These are phyloP conservation scores for Rhododendron griersonianum DNA, from an alignment of 148 eudicot genomes.

Conservation along the genomic window DNA sequence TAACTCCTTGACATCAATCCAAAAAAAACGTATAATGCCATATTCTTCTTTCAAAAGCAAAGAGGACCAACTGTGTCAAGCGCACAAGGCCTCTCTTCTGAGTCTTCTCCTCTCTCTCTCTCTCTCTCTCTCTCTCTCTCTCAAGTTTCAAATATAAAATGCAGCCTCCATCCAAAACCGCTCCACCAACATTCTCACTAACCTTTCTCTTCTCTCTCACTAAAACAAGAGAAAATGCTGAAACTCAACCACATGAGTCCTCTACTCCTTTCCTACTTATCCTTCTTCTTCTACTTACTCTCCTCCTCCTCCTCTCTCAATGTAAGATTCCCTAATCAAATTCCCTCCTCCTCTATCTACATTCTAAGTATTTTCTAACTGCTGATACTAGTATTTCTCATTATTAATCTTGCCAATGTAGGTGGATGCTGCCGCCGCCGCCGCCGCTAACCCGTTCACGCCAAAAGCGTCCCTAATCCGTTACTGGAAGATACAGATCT, in stretches of 20 bases:
- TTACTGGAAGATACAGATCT: slow-evolving; percentile 60
- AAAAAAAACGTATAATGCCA: not conserved
- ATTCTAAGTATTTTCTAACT: not conserved
- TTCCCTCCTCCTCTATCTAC: not conserved
- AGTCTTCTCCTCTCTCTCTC: not conserved
- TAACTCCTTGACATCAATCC: no score
- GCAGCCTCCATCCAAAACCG: slow-evolving; percentile 21
- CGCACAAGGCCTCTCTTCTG: not conserved
- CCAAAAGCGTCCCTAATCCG: slow-evolving; percentile 37
- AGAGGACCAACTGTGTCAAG: not conserved
- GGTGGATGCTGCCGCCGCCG: slow-evolving; percentile 6
- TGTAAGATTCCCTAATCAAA: not conserved
- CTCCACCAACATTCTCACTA: slow-evolving; percentile 42
- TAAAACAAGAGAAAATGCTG: not conserved
- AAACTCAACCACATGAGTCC: slow-evolving; percentile 21
- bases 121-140: not conserved
- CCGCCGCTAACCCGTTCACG: slow-evolving; percentile 33
- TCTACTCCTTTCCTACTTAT: not conserved
- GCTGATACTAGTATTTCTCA: not conserved
- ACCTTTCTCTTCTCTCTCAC: slow-evolving; percentile 10
- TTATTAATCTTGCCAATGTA: slow-evolving; percentile 8
- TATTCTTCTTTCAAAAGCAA: not conserved
- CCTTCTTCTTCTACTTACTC: slow-evolving; percentile 2
- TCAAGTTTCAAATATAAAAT: slow-evolving; percentile 23
- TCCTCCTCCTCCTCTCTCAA: not conserved